Percentiles rank a stretch among this genome's conserved stretches.
Conservation (phyloP, 108 stramenopile species). For the Nitzschia putrida region DNA sequence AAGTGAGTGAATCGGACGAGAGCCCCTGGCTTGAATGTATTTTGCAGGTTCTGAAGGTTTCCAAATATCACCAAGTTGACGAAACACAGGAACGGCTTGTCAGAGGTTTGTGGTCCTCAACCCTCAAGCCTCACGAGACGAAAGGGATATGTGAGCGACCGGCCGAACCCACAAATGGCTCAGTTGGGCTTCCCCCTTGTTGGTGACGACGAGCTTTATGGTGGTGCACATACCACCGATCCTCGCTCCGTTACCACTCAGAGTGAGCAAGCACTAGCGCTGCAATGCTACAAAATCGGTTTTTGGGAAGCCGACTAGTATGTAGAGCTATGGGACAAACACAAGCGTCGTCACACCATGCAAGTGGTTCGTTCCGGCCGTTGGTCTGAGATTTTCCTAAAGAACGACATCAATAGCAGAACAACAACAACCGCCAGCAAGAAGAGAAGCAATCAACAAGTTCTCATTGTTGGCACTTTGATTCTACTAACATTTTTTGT, state of each 20-base stretch:
- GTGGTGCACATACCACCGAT: slow-evolving; percentile 49
- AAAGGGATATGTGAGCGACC: slow-evolving; percentile 73
- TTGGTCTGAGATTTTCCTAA: slow-evolving; percentile 57
- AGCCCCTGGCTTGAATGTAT: slow-evolving; percentile 71
- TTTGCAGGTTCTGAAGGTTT: slow-evolving; percentile 57
- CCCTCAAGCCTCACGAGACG: slow-evolving; percentile 45
- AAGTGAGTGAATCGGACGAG: slow-evolving; percentile 8
- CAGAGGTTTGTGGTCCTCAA: slow-evolving; percentile 21
- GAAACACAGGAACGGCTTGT: slow-evolving; percentile 2
- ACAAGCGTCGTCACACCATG: no score
- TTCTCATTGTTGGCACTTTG: no score
- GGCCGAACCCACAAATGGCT: slow-evolving; percentile 85
- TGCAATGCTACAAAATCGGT: slow-evolving; percentile 70
- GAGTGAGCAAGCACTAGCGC: slow-evolving; percentile 54
- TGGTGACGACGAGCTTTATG: slow-evolving; percentile 81
- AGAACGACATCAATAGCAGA: slow-evolving; percentile 24
- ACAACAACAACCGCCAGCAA: neutral
- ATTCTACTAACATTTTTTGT: no score
- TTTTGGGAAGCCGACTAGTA: slow-evolving; percentile 57
- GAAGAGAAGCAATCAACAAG: slow-evolving; percentile 1
- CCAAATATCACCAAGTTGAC: slow-evolving; percentile 21
- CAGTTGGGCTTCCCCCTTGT: slow-evolving; percentile 77
- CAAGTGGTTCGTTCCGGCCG: slow-evolving; percentile 35
- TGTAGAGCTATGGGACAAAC: slow-evolving; percentile 4
- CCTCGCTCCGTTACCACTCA: neutral